A percentile compares a stretch with the other conserved stretches of the same genome.
These are phyloP conservation scores for Globisporangium paddicum DNA, from an alignment of 352 stramenopile genomes.

Conservation along the genomic window DNA sequence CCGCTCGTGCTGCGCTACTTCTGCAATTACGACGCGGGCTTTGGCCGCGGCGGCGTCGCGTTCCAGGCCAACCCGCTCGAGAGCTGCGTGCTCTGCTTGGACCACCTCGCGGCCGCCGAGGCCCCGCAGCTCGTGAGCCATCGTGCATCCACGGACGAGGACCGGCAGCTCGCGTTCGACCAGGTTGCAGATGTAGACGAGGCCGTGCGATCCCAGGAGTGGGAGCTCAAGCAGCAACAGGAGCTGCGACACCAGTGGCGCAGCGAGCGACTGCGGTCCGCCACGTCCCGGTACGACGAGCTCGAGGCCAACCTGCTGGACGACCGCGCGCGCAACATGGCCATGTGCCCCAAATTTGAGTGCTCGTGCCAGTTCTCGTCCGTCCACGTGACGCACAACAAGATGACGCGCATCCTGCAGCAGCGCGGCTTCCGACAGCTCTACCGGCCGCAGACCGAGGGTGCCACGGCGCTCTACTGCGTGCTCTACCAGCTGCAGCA, in stretches of 20 bases:
- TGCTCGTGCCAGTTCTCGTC: conserved; percentile 72
- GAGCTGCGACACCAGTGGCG: conserved; percentile 10
- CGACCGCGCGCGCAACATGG: conserved; percentile 58
- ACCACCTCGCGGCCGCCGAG: conserved; percentile 24
- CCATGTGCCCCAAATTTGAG: conserved; percentile 60
- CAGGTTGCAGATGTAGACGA: conserved; percentile 12
- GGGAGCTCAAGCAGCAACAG: conserved; percentile 25
- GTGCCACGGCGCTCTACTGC: conserved; percentile 54
- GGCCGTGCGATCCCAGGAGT: conserved; percentile 13
- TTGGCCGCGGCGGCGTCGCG: conserved; percentile 31
- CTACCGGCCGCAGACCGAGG: conserved; percentile 36
- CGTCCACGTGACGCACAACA: conserved; percentile 44
- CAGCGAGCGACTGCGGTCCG: conserved; percentile 1
- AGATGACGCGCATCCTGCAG: conserved; percentile 61
- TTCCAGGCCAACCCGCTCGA: conserved; percentile 37
- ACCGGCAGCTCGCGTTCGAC: conserved; percentile 2
- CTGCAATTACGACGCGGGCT: conserved; percentile 76
- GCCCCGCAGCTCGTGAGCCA: background rate
- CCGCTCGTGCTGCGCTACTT: conserved; percentile 75
- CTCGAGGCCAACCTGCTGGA: conserved; percentile 69
- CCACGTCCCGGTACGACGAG: conserved; percentile 33
- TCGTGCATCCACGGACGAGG: background rate
- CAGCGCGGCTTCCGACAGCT: conserved; percentile 38
- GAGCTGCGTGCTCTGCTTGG: conserved; percentile 50
- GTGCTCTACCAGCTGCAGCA: conserved; percentile 60